Conservation (phyloP, 768 basidiomycete genomes). For the Dacryopinax spathularia region DNA sequence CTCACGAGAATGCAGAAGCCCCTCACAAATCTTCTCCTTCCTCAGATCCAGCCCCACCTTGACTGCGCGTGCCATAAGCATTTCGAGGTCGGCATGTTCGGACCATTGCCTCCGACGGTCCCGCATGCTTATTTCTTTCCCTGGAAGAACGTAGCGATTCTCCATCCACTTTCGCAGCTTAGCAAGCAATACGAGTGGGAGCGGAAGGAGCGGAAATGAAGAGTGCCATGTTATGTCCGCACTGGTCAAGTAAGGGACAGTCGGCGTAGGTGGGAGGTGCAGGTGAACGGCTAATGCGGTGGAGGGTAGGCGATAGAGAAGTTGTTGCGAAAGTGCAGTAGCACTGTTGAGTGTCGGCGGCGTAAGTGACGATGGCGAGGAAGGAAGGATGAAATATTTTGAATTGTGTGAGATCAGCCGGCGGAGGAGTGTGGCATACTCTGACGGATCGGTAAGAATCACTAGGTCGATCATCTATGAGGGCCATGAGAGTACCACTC, state of each 20-base stretch:
- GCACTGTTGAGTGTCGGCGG: neutral
- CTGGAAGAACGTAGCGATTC: neutral
- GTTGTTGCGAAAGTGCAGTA: neutral
- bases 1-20: neutral
- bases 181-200: neutral
- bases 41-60: neutral
- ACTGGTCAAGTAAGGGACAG: neutral
- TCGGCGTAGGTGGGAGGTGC: neutral
- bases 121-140: neutral
- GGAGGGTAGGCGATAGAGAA: neutral
- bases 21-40: neutral
- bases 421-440: neutral
- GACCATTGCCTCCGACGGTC: neutral
- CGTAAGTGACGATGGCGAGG: neutral
- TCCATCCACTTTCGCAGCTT: neutral
- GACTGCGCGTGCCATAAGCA: neutral
- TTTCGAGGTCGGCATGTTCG: neutral
- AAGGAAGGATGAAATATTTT: neutral
- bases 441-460: neutral
- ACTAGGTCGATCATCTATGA: neutral
- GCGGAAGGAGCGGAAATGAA: neutral
- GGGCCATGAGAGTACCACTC: neutral
- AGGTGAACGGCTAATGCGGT: neutral
- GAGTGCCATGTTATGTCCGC: neutral
- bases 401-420: neutral